Base-by-base conservation (phyloP, 805 yeast genomes). In the Candida pseudofarinosa region DNA sequence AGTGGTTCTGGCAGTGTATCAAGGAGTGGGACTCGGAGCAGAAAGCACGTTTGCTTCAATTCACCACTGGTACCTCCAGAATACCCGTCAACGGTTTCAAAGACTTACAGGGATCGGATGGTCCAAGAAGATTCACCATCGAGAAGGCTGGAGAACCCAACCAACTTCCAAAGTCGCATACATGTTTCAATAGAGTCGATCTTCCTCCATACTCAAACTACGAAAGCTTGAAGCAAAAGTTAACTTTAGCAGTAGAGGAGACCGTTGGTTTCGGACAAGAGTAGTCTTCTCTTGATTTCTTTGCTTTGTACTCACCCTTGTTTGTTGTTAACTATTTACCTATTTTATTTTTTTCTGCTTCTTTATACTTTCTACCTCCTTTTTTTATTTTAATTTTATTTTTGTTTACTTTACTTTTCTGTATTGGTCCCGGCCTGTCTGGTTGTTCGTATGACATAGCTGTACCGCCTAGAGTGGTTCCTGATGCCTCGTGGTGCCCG, bases 231-330 rank as follows among this genome's bases (percentile, higher is more conserved):
- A 88, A 81, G 59, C 93, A 88, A 67, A 93, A 93, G 66, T 77
- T 93, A 56, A 85, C 95, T 30, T 76, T 91, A 63, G 99, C 99
- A 23, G 98, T 93, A 33, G 99, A 93, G 66, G 98, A 93, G 70
- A 93, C 99, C 13, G 93, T 93, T 62, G 99, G 99, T 38, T 93
- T 93, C 62, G 99, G 99, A 46, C 98, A 93, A 71, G 99, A 93
- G 74, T 91, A 71, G 53, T 37, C 39, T 2, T 15, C 14, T 28
- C 16, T 8, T n/a, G 7, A 13, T 15, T 15, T 32, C 17, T 7
- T 32, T 7, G 17, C 5, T 14, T 15, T 32, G 13, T 15, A 7
- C 17, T n/a, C 15, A 7, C 6, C 13, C 7, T 7, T 15, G 17
- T 32, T 32, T 15, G 17, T n/a, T 32, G 14, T 7, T 14, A 7